Percentiles rank a stretch among this genome's conserved stretches.
Evolutionary conservation across 1,284 basidiomycete species (phyloP).

Genomic region (Ustilago esculenta): DNA sequence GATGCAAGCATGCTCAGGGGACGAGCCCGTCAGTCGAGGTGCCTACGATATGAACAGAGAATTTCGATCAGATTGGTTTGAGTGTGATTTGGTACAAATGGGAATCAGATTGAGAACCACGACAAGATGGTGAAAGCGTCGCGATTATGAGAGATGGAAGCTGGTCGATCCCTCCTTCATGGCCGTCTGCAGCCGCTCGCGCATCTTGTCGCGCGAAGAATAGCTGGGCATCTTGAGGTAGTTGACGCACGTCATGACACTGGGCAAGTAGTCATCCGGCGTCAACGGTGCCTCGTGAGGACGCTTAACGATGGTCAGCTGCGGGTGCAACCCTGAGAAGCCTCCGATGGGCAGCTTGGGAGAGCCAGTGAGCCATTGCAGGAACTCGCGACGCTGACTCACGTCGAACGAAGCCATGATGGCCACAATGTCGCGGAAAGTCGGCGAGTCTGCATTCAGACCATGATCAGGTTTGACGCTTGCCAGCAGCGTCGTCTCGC

Average conservation of each 20-base stretch:
- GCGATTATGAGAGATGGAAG: slow-evolving; percentile 63
- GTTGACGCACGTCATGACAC: slow-evolving; percentile 98
- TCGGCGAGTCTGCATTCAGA: slow-evolving; percentile 90
- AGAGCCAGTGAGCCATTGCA: slow-evolving; percentile 97
- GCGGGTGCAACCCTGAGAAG: slow-evolving; percentile 92
- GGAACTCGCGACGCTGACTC: slow-evolving; percentile 81
- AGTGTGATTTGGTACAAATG: neutral
- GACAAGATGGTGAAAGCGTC: neutral
- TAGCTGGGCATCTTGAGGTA: slow-evolving; percentile 67
- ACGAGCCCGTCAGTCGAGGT: too few relatives aligned
- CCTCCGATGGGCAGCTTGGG: slow-evolving; percentile 78
- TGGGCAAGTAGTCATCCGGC: slow-evolving; percentile 94
- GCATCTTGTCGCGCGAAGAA: slow-evolving; percentile 60
- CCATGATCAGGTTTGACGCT: slow-evolving; percentile 97
- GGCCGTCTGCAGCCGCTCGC: slow-evolving; percentile 54
- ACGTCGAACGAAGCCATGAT: slow-evolving; percentile 84
- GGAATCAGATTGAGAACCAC: too few relatives aligned
- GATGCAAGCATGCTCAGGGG: too few relatives aligned
- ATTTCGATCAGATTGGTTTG: slow-evolving; percentile 1
- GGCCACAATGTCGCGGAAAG: slow-evolving; percentile 85
- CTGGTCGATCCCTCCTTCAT: slow-evolving; percentile 63
- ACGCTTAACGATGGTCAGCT: slow-evolving; percentile 95
- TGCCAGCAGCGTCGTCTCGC: slow-evolving; percentile 79
- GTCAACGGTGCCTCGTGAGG: slow-evolving; percentile 81
- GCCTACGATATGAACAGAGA: too few relatives aligned